Conservation (phyloP, 208 protist genomes). For the Naegleria lovaniensis region DNA sequence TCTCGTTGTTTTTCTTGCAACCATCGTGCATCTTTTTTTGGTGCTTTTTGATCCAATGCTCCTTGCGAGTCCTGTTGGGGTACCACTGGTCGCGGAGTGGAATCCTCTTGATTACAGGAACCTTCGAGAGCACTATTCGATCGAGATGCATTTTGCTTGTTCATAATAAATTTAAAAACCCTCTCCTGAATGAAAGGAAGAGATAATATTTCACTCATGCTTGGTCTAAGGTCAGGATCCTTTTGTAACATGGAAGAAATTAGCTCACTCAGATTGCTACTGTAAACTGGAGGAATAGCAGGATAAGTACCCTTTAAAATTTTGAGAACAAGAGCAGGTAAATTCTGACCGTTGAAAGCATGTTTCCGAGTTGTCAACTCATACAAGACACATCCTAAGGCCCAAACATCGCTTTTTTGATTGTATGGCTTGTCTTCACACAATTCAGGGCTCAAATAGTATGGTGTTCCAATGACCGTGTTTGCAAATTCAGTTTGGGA, state of each 20-base stretch:
- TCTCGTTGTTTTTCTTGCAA: background rate
- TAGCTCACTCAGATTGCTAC: conserved; percentile 62
- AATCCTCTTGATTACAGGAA: background rate
- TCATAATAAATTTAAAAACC: background rate
- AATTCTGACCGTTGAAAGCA: conserved; percentile 74
- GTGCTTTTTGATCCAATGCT: background rate
- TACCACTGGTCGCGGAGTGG: background rate
- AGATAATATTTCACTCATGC: conserved; percentile 62
- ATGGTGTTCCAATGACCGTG: conserved; percentile 74
- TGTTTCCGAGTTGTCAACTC: conserved; percentile 71
- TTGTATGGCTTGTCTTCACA: conserved; percentile 72
- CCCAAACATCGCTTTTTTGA: conserved; percentile 82
- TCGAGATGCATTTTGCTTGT: background rate
- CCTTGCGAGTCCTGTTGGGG: background rate
- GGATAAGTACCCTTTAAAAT: conserved; percentile 27
- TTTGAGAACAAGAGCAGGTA: conserved; percentile 56
- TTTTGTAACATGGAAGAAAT: conserved; percentile 67
- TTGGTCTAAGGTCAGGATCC: conserved; percentile 65
- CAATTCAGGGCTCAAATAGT: conserved; percentile 84
- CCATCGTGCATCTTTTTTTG: background rate
- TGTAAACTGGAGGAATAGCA: conserved; percentile 62
- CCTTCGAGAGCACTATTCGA: background rate
- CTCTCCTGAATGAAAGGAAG: conserved; percentile 43
- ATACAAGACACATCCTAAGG: conserved; percentile 72
- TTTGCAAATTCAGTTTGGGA: conserved; percentile 56